Percentiles rank a stretch among this genome's conserved stretches.
phyloP scores from a whole-genome alignment of 23 red algal genomes.

The Gracilaria vermiculophylla region DNA sequence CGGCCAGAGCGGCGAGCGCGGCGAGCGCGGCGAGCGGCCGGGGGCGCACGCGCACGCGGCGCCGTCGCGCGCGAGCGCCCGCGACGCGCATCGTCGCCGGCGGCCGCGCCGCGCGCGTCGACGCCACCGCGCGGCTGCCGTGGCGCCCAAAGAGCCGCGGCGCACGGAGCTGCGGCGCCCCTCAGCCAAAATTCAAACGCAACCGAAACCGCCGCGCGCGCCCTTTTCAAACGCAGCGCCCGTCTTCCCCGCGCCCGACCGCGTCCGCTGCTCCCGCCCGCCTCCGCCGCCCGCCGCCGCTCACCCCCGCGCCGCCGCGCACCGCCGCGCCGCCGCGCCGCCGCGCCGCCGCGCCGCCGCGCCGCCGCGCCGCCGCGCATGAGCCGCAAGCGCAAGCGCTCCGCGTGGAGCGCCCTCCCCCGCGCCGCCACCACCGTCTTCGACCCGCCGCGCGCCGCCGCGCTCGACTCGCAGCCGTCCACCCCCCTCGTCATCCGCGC shows the following conservation, averaged over 20 bases:
- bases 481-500: constrained; percentile 37
- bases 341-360: background rate
- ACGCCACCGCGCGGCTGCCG: background rate
- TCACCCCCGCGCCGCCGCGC: background rate
- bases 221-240: background rate
- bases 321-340: background rate
- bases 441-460: background rate
- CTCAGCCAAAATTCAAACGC: no score
- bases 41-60: no score
- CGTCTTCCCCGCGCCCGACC: background rate
- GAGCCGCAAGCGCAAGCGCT: constrained; percentile 44
- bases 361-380: background rate
- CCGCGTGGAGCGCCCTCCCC: constrained; percentile 8
- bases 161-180: background rate
- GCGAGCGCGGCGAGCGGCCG: no score
- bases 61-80: background rate
- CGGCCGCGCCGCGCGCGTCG: background rate
- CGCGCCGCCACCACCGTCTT: background rate
- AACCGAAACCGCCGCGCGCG: background rate
- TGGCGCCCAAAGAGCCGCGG: background rate
- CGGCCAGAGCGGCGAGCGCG: no score
- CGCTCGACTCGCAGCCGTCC: background rate
- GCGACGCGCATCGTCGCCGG: background rate
- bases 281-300: background rate
- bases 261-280: background rate